Evolutionary conservation across 495 filamentous ascomycete genomes (phyloP).

Genomic region (Hypoxylon fuscum): DNA sequence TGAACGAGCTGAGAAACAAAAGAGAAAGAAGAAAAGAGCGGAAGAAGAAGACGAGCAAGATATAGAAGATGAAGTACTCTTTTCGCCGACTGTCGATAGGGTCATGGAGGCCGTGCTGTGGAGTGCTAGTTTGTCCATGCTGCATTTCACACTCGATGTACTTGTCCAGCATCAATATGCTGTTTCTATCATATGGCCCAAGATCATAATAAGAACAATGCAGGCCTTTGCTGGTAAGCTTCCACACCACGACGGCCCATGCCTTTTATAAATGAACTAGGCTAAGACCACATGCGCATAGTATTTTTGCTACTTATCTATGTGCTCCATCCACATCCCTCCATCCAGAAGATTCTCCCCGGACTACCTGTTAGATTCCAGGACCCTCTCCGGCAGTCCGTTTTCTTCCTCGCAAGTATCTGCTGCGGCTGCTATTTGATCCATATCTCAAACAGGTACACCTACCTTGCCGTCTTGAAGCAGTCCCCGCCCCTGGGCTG

Average conservation of each 20-base stretch:
- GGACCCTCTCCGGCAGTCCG: conserved; percentile 60
- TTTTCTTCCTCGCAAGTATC: conserved; percentile 67
- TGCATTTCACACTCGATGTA: conserved; percentile 89
- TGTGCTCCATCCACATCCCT: conserved; percentile 64
- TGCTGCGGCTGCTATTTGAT: conserved; percentile 79
- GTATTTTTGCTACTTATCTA: conserved; percentile 71
- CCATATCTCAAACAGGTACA: conserved; percentile 76
- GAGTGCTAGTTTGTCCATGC: conserved; percentile 74
- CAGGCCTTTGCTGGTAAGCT: conserved; percentile 61
- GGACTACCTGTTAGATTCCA: conserved; percentile 56
- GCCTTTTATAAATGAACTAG: too few relatives aligned
- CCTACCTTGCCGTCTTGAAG: conserved; percentile 92
- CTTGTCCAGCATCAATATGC: conserved; percentile 93
- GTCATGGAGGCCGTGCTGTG: conserved; percentile 70
- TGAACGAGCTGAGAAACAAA: conserved; percentile 46
- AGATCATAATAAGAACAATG: conserved; percentile 61
- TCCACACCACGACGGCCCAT: too few relatives aligned
- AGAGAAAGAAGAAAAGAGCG: conserved; percentile 42
- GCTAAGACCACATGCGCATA: conserved; percentile 43
- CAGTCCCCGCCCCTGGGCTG: conserved; percentile 87
- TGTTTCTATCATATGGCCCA: conserved; percentile 67
- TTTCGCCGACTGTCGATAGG: conserved; percentile 59
- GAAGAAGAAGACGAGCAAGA: conserved; percentile 48
- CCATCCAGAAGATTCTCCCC: conserved; percentile 52
- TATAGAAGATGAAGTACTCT: conserved; percentile 31